Base-by-base conservation (phyloP, 192 early-diverging fungal species). In the Ramicandelaber brevisporus region DNA sequence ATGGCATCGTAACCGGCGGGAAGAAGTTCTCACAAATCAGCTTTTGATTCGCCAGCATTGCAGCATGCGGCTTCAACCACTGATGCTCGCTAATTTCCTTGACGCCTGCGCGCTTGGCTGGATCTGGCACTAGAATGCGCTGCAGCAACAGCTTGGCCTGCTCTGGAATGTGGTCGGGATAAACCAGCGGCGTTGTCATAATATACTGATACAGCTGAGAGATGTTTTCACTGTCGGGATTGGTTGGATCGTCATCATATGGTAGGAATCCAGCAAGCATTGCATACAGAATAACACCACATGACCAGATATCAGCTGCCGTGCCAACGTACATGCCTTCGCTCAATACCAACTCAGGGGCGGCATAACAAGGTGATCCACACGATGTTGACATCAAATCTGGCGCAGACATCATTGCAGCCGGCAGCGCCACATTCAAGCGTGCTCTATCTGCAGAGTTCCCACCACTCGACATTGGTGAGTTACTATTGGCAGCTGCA, bases 311-410 rank as follows among this genome's bases (percentile, higher is more conserved):
- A 50, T 98, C 93, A 1, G 87, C 89, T 3, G 79, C 77, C 7
- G 79, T 78, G 14, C 89, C 93, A 2, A 87, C 84, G 47, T 98
- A 98, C 3, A 79, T 63, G 16, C 84, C 85, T 37, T 98, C 87
- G 29, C 69, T 79, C 20, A 98, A 72, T 10, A 98, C 93, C 10
- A 98, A 65, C 50, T 98, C 93, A 1, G 93, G 93, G 4, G 93
- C 93, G 2, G 93, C 93, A 48, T 98, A 98, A 48, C 89, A 95
- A 14, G 93, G 93, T 31, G 83, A 88, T 8, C 93, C 93, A 47
- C 93, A 98, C 19, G 74, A 80, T 5, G 93, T 98, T 3, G 74
- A 57, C 65, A 98, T 73, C 31, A 93, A 50, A 43, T 79, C 74
- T n/a, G n/a, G n/a, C n/a, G n/a, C n/a, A n/a, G n/a, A n/a, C n/a